Percentiles rank a stretch among this genome's conserved stretches.
Conservation (phyloP, 2,329 filamentous ascomycete species). For the Rhynchosporium agropyri region DNA sequence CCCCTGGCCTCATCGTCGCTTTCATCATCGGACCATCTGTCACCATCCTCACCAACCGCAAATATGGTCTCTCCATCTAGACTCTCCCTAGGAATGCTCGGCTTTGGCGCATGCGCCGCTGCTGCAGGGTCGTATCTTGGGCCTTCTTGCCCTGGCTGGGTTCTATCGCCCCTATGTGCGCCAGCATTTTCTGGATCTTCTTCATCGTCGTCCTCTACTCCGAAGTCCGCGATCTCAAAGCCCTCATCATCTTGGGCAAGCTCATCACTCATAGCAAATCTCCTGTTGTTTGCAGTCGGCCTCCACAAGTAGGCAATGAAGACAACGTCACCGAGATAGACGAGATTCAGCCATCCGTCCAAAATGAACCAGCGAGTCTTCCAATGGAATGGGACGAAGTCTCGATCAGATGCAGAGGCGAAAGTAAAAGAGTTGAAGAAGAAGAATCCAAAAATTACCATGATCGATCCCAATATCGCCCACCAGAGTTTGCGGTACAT, state of each 20-base stretch:
- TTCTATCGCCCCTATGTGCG: slow-evolving; percentile 51
- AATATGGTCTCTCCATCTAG: slow-evolving; percentile 94
- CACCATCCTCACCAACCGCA: slow-evolving; percentile 81
- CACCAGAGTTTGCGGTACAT: slow-evolving; percentile 99
- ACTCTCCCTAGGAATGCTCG: slow-evolving; percentile 55
- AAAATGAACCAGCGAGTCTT: slow-evolving; percentile 96
- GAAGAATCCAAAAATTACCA: slow-evolving; percentile 97
- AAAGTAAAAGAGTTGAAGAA: slow-evolving; percentile 98
- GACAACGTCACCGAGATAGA: slow-evolving; percentile 90
- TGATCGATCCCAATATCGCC: slow-evolving; percentile 88
- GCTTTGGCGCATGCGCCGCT: slow-evolving; percentile 33
- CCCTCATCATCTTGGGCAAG: slow-evolving; percentile 98
- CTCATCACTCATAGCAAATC: slow-evolving; percentile 99
- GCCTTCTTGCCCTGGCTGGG: slow-evolving; percentile 42
- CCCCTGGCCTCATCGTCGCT: slow-evolving; percentile 60
- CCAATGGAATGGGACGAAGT: slow-evolving; percentile 97
- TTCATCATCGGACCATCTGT: slow-evolving; percentile 81
- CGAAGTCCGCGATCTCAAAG: slow-evolving; percentile 93
- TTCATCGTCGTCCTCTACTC: slow-evolving; percentile 67
- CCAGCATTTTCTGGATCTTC: slow-evolving; percentile 51
- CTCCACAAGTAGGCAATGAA: slow-evolving; percentile 97
- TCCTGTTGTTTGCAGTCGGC: slow-evolving; percentile 92
- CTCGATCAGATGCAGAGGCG: slow-evolving; percentile 78
- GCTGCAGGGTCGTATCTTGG: slow-evolving; percentile 43
- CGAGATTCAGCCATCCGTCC: slow-evolving; percentile 95